phyloP scores from a whole-genome alignment of 1,139 yeast species.

The Magnusiomyces fungicola region DNA sequence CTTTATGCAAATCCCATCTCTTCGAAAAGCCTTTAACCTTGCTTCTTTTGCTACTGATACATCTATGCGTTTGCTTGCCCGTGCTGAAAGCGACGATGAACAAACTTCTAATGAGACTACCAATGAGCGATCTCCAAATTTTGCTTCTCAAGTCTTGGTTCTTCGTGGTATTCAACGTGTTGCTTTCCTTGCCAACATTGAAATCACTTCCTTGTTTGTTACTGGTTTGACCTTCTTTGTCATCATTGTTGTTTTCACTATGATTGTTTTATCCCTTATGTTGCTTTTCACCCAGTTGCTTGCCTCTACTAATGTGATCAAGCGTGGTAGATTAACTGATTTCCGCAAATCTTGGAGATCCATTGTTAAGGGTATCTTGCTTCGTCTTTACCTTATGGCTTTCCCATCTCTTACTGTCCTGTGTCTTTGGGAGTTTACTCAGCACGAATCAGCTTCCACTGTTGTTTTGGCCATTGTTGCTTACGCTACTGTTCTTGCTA shows the following conservation, averaged over 20 bases:
- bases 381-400: constrained; percentile 70
- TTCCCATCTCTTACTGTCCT: constrained; percentile 80
- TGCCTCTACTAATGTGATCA: constrained; percentile 53
- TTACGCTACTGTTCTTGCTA: constrained; percentile 47
- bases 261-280: constrained; percentile 57
- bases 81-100: constrained; percentile 41
- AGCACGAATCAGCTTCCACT: constrained; percentile 75
- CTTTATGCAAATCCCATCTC: constrained; percentile 8
- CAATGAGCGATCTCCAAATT: constrained; percentile 52
- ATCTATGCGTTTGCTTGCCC: constrained; percentile 25
- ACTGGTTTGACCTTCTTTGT: constrained; percentile 81
- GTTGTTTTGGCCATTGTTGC: constrained; percentile 70
- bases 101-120: constrained; percentile 53
- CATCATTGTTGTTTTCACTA: constrained; percentile 66
- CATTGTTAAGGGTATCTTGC: constrained; percentile 80
- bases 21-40: background rate
- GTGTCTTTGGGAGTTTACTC: constrained; percentile 84
- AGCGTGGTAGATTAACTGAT: constrained; percentile 55
- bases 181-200: constrained; percentile 75
- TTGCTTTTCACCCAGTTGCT: constrained; percentile 70
- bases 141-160: constrained; percentile 61
- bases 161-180: constrained; percentile 91
- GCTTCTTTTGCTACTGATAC: constrained; percentile 16
- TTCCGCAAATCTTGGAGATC: constrained; percentile 76
- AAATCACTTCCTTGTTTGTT: constrained; percentile 74